Conservation (phyloP, 2,329 filamentous ascomycete species). For the Colletotrichum liaoningense region DNA sequence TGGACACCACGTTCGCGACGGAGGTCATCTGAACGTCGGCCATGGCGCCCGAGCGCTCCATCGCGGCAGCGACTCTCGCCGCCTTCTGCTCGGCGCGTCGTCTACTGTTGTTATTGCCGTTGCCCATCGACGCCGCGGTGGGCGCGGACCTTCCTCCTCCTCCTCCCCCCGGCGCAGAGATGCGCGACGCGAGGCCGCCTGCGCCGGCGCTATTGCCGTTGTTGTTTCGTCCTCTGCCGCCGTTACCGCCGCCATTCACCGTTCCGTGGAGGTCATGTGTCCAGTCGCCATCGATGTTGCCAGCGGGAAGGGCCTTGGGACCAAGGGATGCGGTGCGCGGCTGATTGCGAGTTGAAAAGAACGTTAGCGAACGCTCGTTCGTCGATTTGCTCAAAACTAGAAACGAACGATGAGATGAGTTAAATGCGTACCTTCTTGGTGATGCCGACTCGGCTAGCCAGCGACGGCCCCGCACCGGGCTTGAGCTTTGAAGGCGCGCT, state of each 20-base stretch:
- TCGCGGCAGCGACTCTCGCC: constrained; percentile 57
- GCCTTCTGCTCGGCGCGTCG: constrained; percentile 47
- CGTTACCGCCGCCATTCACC: constrained; percentile 47
- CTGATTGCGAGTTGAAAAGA: constrained; percentile 19
- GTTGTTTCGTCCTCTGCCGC: constrained; percentile 19
- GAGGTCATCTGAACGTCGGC: constrained; percentile 41
- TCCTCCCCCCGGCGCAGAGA: constrained; percentile 56
- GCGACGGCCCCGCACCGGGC: constrained; percentile 61
- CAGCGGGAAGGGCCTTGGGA: constrained; percentile 52
- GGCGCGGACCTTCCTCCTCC: constrained; percentile 48
- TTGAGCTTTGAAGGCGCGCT: constrained; percentile 66
- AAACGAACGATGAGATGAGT: background rate
- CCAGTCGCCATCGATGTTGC: constrained; percentile 76
- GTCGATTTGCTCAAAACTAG: background rate
- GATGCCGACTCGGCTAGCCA: constrained; percentile 79
- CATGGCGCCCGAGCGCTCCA: constrained; percentile 52
- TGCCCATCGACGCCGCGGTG: constrained; percentile 22
- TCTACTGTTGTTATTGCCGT: background rate
- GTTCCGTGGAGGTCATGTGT: constrained; percentile 74
- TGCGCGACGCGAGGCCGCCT: constrained; percentile 58
- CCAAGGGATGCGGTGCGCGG: constrained; percentile 44
- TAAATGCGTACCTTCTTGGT: constrained; percentile 75
- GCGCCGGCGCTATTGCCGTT: constrained; percentile 40
- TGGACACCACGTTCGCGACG: constrained; percentile 36
- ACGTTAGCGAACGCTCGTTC: constrained; percentile 35